A percentile compares a stretch with the other conserved stretches of the same genome.
These are phyloP conservation scores for Cyberlindnera xylosilytica DNA, from an alignment of 805 yeast genomes.

Conservation along the genomic window DNA sequence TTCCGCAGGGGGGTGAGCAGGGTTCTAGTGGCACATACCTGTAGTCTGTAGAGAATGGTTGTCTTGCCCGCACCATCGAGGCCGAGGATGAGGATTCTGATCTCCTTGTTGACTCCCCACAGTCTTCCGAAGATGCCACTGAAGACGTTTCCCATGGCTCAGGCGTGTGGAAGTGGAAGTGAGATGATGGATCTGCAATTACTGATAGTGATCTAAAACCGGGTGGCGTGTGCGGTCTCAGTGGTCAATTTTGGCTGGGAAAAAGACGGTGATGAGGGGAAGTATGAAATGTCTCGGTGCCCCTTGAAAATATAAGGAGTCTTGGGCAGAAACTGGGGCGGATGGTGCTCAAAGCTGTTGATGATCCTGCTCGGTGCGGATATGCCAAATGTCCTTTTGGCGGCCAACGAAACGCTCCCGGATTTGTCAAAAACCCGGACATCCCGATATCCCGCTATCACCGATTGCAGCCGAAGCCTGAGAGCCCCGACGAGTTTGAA, in stretches of 20 bases:
- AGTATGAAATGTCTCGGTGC: no score
- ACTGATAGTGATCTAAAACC: conserved; percentile 1
- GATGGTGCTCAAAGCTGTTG: no score
- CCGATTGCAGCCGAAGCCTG: no score
- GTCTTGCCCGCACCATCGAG: conserved; percentile 98
- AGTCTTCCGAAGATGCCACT: conserved; percentile 81
- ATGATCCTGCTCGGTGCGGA: neutral
- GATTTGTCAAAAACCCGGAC: no score
- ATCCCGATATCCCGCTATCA: neutral
- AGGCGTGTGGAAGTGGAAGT: conserved; percentile 1
- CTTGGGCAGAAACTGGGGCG: no score
- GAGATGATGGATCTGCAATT: neutral
- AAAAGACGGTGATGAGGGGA: neutral
- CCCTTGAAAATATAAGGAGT: no score
- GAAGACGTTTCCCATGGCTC: conserved; percentile 79
- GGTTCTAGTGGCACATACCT: conserved; percentile 37
- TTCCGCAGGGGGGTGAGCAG: neutral
- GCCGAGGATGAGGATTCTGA: conserved; percentile 85
- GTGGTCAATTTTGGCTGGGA: conserved; percentile 20
- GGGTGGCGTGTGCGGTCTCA: neutral
- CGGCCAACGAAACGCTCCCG: no score
- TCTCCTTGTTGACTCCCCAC: conserved; percentile 89
- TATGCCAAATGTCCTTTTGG: conserved; percentile 10
- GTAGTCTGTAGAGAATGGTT: conserved; percentile 86
- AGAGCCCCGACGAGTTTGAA: no score